Base-by-base conservation (phyloP, 2,329 filamentous ascomycete genomes). In the Albifimbria verrucaria region DNA sequence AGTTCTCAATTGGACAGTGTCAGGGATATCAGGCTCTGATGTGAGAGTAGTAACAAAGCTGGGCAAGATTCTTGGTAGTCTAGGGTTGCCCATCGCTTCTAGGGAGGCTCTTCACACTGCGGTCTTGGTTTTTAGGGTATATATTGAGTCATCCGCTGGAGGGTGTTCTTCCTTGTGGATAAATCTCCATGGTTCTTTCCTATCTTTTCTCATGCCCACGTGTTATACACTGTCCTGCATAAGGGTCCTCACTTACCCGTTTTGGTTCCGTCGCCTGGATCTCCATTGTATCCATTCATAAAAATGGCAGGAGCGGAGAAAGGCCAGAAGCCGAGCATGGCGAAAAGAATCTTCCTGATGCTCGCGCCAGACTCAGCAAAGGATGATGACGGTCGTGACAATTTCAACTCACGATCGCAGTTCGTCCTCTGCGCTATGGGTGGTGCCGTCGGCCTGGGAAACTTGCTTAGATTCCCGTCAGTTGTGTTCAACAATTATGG, bases 401-500 rank as follows among this genome's bases (percentile, higher is more conserved):
- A 63, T 47, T 65, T 61, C 36, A 56, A 59, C 24, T 64, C 60
- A 2, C 63, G 63, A 20, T 51, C 61, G 3, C 52, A 60, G 15
- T 66, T 66, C 39, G 61, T 66, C 2, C 62, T 66, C 21, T 58
- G 57, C 10, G 64, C 64, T 1, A 66, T 66, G 77, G 77, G 79
- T 11, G 79, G 79, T 25, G 78, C 75, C 36, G 76, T 78, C 3
- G 79, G 79, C 21, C 73, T 80, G 50, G 79, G 79, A 11, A 82
- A 82, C 49, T 65, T 82, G n/a, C 69, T 82, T 3, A 72, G 79
- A 25, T 82, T 80, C 54, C 80, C 79, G 0, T 81, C 77, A 0
- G 76, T 79, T 25, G 73, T 81, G 1, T 82, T 79, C 70, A 80
- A 80, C 62, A 82, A 82, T 58, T 72, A 79, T 47, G 79, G 79